phyloP scores from a whole-genome alignment of 352 stramenopile species.

The Globisporangium barbulae region DNA sequence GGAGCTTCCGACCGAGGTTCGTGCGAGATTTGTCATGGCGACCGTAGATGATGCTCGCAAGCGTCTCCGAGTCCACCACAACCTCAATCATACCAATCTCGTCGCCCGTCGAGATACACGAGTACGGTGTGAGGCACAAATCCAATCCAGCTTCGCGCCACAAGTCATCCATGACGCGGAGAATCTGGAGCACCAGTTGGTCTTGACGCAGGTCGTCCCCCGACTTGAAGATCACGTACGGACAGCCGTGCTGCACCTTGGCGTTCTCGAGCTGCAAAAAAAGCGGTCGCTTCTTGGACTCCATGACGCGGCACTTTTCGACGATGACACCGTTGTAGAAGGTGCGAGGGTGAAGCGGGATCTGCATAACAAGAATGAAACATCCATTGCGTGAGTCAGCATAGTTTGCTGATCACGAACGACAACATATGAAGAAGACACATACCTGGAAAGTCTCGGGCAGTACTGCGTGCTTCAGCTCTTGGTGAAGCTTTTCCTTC shows the following conservation, averaged over 20 bases:
- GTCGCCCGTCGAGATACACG: constrained; percentile 85
- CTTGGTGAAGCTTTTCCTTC: constrained; percentile 53
- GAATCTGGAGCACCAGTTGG: constrained; percentile 90
- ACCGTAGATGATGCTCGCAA: constrained; percentile 84
- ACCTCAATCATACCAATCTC: constrained; percentile 90
- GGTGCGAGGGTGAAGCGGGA: constrained; percentile 83
- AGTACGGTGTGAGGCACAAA: constrained; percentile 82
- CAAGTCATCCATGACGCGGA: constrained; percentile 90
- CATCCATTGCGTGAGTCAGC: neutral
- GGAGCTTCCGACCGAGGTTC: constrained; percentile 63
- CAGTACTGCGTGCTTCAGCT: constrained; percentile 50
- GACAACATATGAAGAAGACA: neutral
- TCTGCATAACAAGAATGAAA: constrained; percentile 17
- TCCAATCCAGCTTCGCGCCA: constrained; percentile 86
- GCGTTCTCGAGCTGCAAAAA: constrained; percentile 82
- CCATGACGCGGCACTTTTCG: constrained; percentile 90
- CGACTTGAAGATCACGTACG: constrained; percentile 90
- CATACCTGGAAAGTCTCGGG: constrained; percentile 83
- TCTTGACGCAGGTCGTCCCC: constrained; percentile 94
- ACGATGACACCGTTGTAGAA: constrained; percentile 78
- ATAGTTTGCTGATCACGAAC: too few species aligned
- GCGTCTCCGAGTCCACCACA: constrained; percentile 81
- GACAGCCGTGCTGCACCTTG: constrained; percentile 54
- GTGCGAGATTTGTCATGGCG: constrained; percentile 58
- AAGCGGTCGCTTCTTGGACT: constrained; percentile 91